Evolutionary conservation across 2,329 filamentous ascomycete species (phyloP).

Genomic region (Ophiostoma sp.): DNA sequence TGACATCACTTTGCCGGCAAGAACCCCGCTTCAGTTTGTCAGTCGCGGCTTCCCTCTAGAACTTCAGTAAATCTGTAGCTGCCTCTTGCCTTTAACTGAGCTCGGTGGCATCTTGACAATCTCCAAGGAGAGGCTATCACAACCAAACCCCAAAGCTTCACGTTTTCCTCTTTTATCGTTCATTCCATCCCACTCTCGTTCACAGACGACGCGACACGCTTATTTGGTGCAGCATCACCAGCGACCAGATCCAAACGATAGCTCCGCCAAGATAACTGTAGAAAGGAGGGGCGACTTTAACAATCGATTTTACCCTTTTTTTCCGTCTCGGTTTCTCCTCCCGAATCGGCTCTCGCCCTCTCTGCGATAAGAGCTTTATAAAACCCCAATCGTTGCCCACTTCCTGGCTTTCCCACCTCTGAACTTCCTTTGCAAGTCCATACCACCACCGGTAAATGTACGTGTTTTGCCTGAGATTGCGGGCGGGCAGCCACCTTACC

Average conservation of each 20-base stretch:
- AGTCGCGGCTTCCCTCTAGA: background rate
- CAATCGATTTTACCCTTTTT: slow-evolving; percentile 14
- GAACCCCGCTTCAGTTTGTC: background rate
- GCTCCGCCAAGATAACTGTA: slow-evolving; percentile 18
- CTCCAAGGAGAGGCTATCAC: background rate
- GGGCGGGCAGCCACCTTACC: too few species aligned
- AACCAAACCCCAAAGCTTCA: background rate
- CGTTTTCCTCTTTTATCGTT: background rate
- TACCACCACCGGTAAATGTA: background rate
- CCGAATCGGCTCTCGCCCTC: background rate
- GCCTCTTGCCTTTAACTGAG: background rate
- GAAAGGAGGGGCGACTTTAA: slow-evolving; percentile 20
- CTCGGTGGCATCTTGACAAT: background rate
- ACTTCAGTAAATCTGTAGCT: background rate
- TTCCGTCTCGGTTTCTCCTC: slow-evolving; percentile 6
- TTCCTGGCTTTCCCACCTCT: background rate
- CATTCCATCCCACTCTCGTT: background rate
- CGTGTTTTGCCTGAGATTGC: background rate
- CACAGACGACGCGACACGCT: background rate
- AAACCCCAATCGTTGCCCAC: slow-evolving; percentile 13
- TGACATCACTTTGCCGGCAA: background rate
- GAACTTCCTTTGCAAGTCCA: background rate
- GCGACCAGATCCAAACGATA: background rate
- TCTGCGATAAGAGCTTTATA: slow-evolving; percentile 2
- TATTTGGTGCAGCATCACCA: background rate